Base-by-base conservation (phyloP, 2,329 filamentous ascomycete genomes). In the Cercospora sp. region DNA sequence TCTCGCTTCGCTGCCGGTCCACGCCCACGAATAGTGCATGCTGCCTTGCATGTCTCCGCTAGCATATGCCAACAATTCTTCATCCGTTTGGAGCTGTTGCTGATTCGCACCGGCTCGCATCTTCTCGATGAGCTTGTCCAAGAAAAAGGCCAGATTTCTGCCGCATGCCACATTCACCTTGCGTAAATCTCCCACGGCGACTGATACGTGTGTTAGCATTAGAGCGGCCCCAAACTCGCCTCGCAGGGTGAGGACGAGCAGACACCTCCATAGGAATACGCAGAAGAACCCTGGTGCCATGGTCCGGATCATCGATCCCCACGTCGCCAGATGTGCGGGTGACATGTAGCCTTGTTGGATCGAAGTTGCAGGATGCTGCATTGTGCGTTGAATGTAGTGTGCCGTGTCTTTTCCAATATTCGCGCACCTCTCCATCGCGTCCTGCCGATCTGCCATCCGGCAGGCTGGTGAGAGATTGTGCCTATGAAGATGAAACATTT, bases 21-120 rank as follows among this genome's bases (percentile, higher is more conserved):
- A 97, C 3, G 94, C 87, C 94, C 94, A 98, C 12, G 90, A 89
- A 39, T 87, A 87, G 63, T 93, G 90, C 0, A 86, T 84, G n/a
- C 86, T 88, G 1, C 90, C 91, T 79, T 98, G 94, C 75, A 96
- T 84, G 79, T 98, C 95, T 0, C 90, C 91, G 31, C 91, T 94
- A 0, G 91, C 88, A 74, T 97, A 97, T 0, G 90, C 92, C 30
- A 98, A 82, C 73, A 98, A 86, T 77, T 97, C 94, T 77, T 98
- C 94, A 75, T 99, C 94, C 3, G 84, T 83, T 57, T 88, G 86
- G 1, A 87, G 75, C 55, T 79, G 77, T 36, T 79, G 75, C 31
- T 78, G 78, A 2, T 74, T 75, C 0, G 77, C 72, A 16, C 80
- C 80, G 26, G 78, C 81, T 10, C 83, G 83, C 18, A 85, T 73